Conservation (phyloP, 2,329 filamentous ascomycete species). For the Coniochaeta sp. region DNA sequence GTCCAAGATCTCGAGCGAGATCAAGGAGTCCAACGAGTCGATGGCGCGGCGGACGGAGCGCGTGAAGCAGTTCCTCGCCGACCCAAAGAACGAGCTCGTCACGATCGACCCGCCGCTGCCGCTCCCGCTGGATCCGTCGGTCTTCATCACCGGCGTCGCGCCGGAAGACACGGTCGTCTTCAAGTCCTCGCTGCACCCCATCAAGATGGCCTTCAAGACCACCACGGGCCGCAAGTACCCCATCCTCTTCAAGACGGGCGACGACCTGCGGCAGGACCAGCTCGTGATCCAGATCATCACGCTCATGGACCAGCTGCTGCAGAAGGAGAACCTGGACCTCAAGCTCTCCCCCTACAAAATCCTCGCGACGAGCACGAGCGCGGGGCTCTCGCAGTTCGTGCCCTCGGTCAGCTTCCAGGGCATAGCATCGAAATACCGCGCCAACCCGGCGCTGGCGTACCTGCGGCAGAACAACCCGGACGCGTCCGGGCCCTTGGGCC, state of each 20-base stretch:
- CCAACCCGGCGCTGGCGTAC: constrained; percentile 69
- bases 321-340: constrained; percentile 92
- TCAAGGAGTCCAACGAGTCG: constrained; percentile 72
- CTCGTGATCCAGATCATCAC: constrained; percentile 96
- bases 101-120: constrained; percentile 80
- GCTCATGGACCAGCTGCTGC: constrained; percentile 90
- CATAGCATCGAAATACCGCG: constrained; percentile 76
- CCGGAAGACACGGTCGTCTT: constrained; percentile 87
- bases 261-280: constrained; percentile 94
- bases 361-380: constrained; percentile 81
- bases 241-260: constrained; percentile 94
- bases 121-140: constrained; percentile 77
- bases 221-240: constrained; percentile 71
- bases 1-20: constrained; percentile 81
- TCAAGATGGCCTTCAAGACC: constrained; percentile 87
- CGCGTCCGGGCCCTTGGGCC: constrained; percentile 68
- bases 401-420: constrained; percentile 77
- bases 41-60: constrained; percentile 75
- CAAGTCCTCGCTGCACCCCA: constrained; percentile 88
- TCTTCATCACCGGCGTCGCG: constrained; percentile 71
- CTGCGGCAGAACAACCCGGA: constrained; percentile 87
- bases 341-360: constrained; percentile 96
- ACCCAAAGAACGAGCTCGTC: constrained; percentile 83
- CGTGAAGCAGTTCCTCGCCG: constrained; percentile 75
- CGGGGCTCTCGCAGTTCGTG: constrained; percentile 90